A percentile compares a stretch with the other conserved stretches of the same genome.
Evolutionary conservation across 176 grass and related monocot species (phyloP).

Genomic region (bread wheat (Triticum aestivum)): DNA sequence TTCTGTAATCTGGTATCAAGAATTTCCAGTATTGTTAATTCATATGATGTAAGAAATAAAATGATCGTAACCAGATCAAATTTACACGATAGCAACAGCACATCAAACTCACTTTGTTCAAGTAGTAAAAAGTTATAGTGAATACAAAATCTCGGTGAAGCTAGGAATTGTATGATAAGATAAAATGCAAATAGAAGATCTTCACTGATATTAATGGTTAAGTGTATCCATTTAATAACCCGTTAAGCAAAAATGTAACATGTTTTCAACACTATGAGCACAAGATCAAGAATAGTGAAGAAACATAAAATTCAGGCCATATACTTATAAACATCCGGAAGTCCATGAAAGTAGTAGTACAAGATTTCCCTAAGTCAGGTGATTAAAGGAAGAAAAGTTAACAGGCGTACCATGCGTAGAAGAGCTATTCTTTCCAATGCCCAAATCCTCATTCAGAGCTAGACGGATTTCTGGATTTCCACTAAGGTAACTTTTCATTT

Average conservation of each 20-base stretch:
- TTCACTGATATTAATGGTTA: neutral
- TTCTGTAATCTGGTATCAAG: constrained; percentile 72
- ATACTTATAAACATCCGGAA: neutral
- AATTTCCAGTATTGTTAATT: constrained; percentile 10
- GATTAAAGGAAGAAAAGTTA: constrained; percentile 15
- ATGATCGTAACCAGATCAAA: neutral
- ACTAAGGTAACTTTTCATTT: constrained; percentile 99
- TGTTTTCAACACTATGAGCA: constrained; percentile 4
- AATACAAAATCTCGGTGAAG: neutral
- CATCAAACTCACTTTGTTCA: neutral
- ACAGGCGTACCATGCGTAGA: constrained; percentile 59
- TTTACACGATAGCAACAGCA: neutral
- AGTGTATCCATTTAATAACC: constrained; percentile 1
- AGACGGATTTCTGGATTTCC: constrained; percentile 99
- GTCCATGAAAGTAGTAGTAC: neutral
- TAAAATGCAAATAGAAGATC: constrained; percentile 3
- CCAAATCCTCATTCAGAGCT: constrained; percentile 96
- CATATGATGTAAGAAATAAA: constrained; percentile 15
- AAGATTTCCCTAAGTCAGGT: neutral
- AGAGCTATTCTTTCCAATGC: constrained; percentile 75
- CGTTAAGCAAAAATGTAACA: neutral
- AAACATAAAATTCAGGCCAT: neutral
- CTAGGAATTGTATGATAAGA: neutral
- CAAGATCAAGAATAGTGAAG: neutral
- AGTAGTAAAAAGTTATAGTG: neutral